Base-by-base conservation (phyloP, 495 filamentous ascomycete genomes). In the Hypoxylon perforatum region DNA sequence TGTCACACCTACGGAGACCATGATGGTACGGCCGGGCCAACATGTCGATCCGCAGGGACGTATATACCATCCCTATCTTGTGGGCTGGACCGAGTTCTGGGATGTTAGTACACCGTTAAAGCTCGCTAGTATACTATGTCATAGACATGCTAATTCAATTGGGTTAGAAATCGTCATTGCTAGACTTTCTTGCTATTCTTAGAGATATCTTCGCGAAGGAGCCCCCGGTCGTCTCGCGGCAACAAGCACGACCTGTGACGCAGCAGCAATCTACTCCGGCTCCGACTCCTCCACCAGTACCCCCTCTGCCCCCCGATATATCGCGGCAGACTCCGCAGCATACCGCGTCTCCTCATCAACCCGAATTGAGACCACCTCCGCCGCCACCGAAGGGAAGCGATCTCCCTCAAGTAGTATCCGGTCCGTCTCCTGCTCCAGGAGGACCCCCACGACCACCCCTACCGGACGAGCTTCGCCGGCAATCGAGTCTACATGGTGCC, bases 21-120 rank as follows among this genome's bases (percentile, higher is more conserved):
- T 99, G 93, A 78, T 91, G 52, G 89, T 98, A 21, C 85, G 94
- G 21, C 89, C 93, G 5, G 95, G 96, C 1, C 95, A 98, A 69
- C 92, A 98, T 80, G 93, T 99, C 52, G 93, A 94, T 67, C 87
- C 90, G n/a, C 93, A 97, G 70, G 95, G 95, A 47, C 90, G 90
- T 73, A 86, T 97, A 69, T 99, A 97, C 73, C 95, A 99, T 78
- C 96, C 95, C 54, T 98, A 97, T 77, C 77, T 99, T 39, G 91
- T 92, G 12, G 88, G 91, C 42, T 99, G 95, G 95, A 80, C 82
- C 22, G 88, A 91, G 62, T 91, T 90, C 58, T 96, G 91, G 91
- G 94, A 97, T 88, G 92, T 96, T 64, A 86, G 91, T 89, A 48
- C 39, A 51, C 50, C 22, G 10, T 39, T 9, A 7, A 48, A 4